Percentiles rank a stretch among this genome's conserved stretches.
Evolutionary conservation across 441 rosid genomes (phyloP).

Genomic region (Eutrema salsugineum): DNA sequence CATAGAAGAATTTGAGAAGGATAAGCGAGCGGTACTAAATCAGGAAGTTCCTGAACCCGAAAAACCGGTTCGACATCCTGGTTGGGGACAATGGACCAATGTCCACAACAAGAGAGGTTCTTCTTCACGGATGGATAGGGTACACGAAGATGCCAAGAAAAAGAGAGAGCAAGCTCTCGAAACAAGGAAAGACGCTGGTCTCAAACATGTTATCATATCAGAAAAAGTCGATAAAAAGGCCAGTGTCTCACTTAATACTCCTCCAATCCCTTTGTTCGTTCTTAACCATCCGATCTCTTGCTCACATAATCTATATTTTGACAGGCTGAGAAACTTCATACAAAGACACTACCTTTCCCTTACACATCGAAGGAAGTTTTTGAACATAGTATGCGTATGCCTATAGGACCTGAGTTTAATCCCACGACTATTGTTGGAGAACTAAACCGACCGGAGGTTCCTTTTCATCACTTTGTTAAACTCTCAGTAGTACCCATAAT

Average conservation of each 20-base stretch:
- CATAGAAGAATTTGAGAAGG: conserved; percentile 69
- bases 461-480: neutral
- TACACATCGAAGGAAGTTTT: conserved; percentile 74
- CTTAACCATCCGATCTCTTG: neutral
- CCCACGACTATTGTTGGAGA: conserved; percentile 68
- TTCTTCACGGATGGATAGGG: conserved; percentile 77
- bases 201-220: conserved; percentile 74
- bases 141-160: conserved; percentile 65
- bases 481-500: neutral
- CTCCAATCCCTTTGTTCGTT: neutral
- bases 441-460: conserved; percentile 76
- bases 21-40: conserved; percentile 60
- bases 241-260: conserved; percentile 1
- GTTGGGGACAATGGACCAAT: conserved; percentile 96
- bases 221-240: conserved; percentile 90
- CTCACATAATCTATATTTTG: conserved; percentile 15
- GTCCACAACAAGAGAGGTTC: conserved; percentile 71
- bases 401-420: conserved; percentile 88
- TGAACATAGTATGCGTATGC: conserved; percentile 82
- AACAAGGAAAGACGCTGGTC: conserved; percentile 80
- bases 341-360: conserved; percentile 76
- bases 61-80: conserved; percentile 72
- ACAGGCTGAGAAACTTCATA: conserved; percentile 80
- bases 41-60: conserved; percentile 83
- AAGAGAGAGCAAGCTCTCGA: conserved; percentile 67